Evolutionary conservation across 2,329 filamentous ascomycete species (phyloP), one percentile per base, ranked within the genome.

Genomic region (Aspergillus hortae): DNA sequence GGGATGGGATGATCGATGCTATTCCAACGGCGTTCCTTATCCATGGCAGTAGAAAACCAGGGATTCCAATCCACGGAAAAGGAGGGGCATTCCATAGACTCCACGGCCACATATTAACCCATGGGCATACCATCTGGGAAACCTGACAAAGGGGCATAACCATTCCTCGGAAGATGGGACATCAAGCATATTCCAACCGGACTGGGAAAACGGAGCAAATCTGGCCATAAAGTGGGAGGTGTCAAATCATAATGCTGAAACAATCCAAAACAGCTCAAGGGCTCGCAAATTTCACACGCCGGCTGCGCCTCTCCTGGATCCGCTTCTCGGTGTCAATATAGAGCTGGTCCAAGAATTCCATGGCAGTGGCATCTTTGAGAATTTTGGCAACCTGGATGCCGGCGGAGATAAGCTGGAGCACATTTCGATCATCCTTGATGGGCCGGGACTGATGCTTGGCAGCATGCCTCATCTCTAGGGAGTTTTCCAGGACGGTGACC

Each of bases 361-460:
- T 92, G 52, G 90, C 89, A 57, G 82, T 80, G 42, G 88, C 86
- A 74, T 95, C 90, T 75, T 90, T 91, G 55, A 95, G 76, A 57
- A 95, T 91, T 72, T 90, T 92, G 54, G 89, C 88, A 54, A 95
- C 90, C 72, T 95, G 90, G 48, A 90, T 88, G 36, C 90, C 90
- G 38, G 90, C 90, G 57, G 88, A 92, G 65, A 95, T 90, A 57
- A 94, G 81, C 74, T 95, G 90, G 53, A 95, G 79, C 57, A 95
- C 89, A 70, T 94, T 92, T 61, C 90, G 82, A 73, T 95, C 90
- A 75, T 95, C 90, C 76, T 92, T 94, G 58, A 92, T 80, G 17
- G 89, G 88, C 55, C 90, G 83, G 58, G 85, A 88, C 72, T 92
- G 88, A 73, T 92, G 87, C 71, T 90, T 91, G 45, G 89, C 87